Base-by-base conservation (phyloP, 2,329 filamentous ascomycete species). In the Raffaelea ambrosiae region DNA sequence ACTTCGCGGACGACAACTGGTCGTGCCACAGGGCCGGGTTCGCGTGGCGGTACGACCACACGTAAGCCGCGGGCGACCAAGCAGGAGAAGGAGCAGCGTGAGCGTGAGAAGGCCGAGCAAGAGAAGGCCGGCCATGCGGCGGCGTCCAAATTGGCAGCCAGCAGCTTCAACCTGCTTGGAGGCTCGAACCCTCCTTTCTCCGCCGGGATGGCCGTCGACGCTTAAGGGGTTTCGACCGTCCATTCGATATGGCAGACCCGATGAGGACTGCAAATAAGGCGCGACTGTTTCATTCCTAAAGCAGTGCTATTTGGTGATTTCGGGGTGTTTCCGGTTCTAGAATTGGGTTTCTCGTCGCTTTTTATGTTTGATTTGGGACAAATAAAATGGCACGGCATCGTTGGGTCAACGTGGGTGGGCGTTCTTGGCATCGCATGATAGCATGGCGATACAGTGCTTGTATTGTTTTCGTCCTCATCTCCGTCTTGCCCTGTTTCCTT, bases 1-100 rank as follows among this genome's bases (percentile, higher is more conserved):
- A 65, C 59, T 10, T 70, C 76, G 23, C 72, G 83, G 22, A 78
- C 83, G 43, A 81, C 82, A 47, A 81, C 82, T 47, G 76, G 69
- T n/a, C 68, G 71, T 11, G 23, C 43, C 11, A 65, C 65, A 18
- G 74, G 73, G 5, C 81, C 84, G 10, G 84, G 84, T n/a, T 87
- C 86, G 33, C 77, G 88, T 39, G 86, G 86, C 45, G 86, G 86
- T 40, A 74, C 78, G 11, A 82, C 84, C 1, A 79, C 84, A 19
- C 77, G 89, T 56, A 94, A 94, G 64, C 87, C 88, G 45, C 83
- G 90, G 39, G 83, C 88, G 55, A 93, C 86, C 36, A 95, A 95
- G 63, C 84, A 86, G 35, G 86, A 91, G 61, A 86, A 88, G 58
- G 84, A 86, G 52, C 79, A 84, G 59, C 81, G 88, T 65, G 88